phyloP scores from a whole-genome alignment of 805 yeast species.

The Lachancea mirantina region DNA sequence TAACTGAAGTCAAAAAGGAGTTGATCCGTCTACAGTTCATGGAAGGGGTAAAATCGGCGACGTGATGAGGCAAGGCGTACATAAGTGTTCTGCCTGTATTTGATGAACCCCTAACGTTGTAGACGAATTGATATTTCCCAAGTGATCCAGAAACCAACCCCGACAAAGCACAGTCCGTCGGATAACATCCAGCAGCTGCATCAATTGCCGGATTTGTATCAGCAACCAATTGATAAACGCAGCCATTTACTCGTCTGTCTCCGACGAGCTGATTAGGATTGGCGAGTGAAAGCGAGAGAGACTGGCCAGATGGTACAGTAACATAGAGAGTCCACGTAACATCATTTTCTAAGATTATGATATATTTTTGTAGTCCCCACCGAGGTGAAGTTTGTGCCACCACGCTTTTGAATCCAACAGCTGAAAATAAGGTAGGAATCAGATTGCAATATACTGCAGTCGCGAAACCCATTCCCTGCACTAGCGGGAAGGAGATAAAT shows the following conservation, averaged over 20 bases:
- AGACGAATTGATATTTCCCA: slow-evolving; percentile 38
- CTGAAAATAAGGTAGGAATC: slow-evolving; percentile 49
- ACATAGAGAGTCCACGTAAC: slow-evolving; percentile 65
- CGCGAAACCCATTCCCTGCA: slow-evolving; percentile 78
- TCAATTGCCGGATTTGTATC: slow-evolving; percentile 44
- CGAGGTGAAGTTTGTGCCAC: slow-evolving; percentile 34
- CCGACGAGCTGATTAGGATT: slow-evolving; percentile 19
- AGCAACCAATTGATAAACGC: slow-evolving; percentile 53
- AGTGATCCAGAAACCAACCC: slow-evolving; percentile 36
- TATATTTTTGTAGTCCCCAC: slow-evolving; percentile 45
- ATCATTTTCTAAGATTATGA: slow-evolving; percentile 46
- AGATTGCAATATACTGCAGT: slow-evolving; percentile 55
- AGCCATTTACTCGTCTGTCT: slow-evolving; percentile 32
- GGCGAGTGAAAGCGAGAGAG: slow-evolving; percentile 17
- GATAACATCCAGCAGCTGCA: slow-evolving; percentile 55
- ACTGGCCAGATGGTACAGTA: slow-evolving; percentile 37
- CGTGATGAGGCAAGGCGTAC: slow-evolving; percentile 67
- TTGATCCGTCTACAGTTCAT: slow-evolving; percentile 16
- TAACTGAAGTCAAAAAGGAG: slow-evolving; percentile 40
- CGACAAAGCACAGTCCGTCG: slow-evolving; percentile 39
- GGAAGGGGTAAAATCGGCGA: slow-evolving; percentile 34
- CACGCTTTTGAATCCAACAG: slow-evolving; percentile 56
- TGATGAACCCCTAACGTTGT: slow-evolving; percentile 40
- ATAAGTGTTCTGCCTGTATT: slow-evolving; percentile 40
- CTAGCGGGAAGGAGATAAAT: slow-evolving; percentile 49